A percentile compares a stretch with the other conserved stretches of the same genome.
These are phyloP conservation scores for Tuber brumale DNA, from an alignment of 495 filamentous ascomycete genomes.

Conservation along the genomic window DNA sequence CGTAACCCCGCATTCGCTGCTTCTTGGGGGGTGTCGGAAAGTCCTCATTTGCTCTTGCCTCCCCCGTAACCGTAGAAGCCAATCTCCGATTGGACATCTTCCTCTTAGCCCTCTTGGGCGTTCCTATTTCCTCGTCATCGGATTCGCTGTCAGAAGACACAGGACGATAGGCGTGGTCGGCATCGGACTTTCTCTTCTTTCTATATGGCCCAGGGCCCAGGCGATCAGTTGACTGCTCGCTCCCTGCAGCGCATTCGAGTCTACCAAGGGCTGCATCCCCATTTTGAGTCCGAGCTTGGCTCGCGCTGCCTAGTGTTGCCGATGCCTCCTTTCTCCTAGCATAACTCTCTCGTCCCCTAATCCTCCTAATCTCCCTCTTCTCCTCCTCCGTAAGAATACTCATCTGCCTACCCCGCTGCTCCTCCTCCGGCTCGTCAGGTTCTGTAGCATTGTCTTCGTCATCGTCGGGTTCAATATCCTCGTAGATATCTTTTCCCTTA, in stretches of 20 bases:
- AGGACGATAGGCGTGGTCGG: conserved; percentile 25
- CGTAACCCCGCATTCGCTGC: conserved; percentile 8
- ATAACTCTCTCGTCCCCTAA: conserved; percentile 34
- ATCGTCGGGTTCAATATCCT: conserved; percentile 5
- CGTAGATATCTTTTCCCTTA: conserved; percentile 13
- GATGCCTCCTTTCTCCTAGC: conserved; percentile 31
- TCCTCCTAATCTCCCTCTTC: conserved; percentile 25
- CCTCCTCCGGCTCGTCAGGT: conserved; percentile 23
- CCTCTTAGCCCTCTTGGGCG: background rate
- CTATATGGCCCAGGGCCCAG: conserved; percentile 16
- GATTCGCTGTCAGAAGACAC: conserved; percentile 17
- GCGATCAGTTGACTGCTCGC: background rate
- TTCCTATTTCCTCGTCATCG: conserved; percentile 21
- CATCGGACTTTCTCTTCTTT: conserved; percentile 30
- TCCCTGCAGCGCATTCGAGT: conserved; percentile 6
- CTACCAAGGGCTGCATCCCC: conserved; percentile 10
- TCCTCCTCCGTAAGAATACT: conserved; percentile 17
- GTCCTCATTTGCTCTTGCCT: background rate
- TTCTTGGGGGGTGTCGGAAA: conserved; percentile 19
- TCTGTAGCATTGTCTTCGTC: conserved; percentile 28
- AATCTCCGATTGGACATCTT: background rate
- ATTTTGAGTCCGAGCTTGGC: conserved; percentile 11
- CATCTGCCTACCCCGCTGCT: conserved; percentile 11
- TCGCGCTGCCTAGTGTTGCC: conserved; percentile 21
- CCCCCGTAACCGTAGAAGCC: background rate